Evolutionary conservation across 495 filamentous ascomycete genomes (phyloP), one percentile per base, ranked within the genome.

Genomic region (Neurospora sp.): DNA sequence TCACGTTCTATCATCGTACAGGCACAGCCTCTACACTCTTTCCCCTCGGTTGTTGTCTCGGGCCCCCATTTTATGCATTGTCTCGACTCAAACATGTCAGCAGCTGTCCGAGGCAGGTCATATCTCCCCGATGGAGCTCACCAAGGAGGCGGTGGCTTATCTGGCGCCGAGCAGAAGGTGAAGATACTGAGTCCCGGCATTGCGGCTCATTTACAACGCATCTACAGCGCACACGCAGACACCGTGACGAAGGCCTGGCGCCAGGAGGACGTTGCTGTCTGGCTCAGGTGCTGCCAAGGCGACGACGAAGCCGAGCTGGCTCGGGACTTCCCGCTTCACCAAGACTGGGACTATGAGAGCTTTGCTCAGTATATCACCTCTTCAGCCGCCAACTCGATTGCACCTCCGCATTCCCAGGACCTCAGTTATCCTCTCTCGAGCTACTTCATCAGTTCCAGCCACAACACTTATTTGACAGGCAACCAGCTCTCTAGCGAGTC

Each of bases 391-490:
- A 83, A 83, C 74, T 86, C 84, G 3, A 73, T 86, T 59, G 81
- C 81, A 0, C 82, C 80, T 11, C 76, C 77, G 0, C 71, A 75
- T 17, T 78, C 82, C 10, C 81, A 84, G 69, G 89, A 93, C 78
- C 78, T 88, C 69, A 82, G 83, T 9, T 89, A 87, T 69, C 93
- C 94, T 4, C 84, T 98, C 42, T 91, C 91, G 45, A 92, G 91
- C 77, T 98, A 97, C 84, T 98, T 91, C 78, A 91, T 98, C 74
- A 94, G 90, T 70, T 94, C 92, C 34, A 97, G 93, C 78, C 95
- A 98, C 81, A 98, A 98, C 80, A 98, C 95, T 0, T 98, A 98
- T 77, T 85, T 98, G 74, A 93, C 92, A 0, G 95, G 95, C 0
- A 95, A 98, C 79, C 95, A 98, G 82, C 86, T 98, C 11, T 96